Percentiles rank a stretch among this genome's conserved stretches.
These are phyloP conservation scores for Lentinus tigrinus DNA, from an alignment of 768 basidiomycete species.

Conservation along the genomic window DNA sequence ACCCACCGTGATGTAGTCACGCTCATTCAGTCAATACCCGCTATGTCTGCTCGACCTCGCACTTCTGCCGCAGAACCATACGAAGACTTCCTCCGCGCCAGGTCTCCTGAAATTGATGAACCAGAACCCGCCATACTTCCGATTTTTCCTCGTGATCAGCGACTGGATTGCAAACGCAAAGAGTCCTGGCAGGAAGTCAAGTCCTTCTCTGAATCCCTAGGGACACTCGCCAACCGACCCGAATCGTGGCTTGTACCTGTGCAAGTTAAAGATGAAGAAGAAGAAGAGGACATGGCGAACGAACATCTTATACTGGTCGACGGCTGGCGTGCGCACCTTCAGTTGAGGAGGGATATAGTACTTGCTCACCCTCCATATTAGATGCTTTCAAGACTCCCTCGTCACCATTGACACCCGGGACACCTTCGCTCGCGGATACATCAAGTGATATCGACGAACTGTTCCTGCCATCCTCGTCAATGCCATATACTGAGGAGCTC, in stretches of 20 bases:
- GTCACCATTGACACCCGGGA: conserved; percentile 20
- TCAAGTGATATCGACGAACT: conserved; percentile 54
- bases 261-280: conserved; percentile 34
- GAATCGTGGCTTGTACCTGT: conserved; percentile 24
- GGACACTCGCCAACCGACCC: conserved; percentile 27
- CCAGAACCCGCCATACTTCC: conserved; percentile 38
- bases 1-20: conserved; percentile 24
- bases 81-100: conserved; percentile 30
- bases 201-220: background rate
- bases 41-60: background rate
- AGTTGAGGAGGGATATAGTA: background rate
- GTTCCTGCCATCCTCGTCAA: conserved; percentile 46
- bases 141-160: conserved; percentile 43
- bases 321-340: conserved; percentile 55
- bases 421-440: conserved; percentile 38
- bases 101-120: conserved; percentile 27
- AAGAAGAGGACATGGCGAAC: conserved; percentile 43
- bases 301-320: conserved; percentile 58
- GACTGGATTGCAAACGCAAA: conserved; percentile 11
- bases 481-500: background rate
- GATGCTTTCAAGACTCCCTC: conserved; percentile 20
- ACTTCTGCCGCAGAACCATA: conserved; percentile 3
- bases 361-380: background rate
- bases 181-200: background rate
- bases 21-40: conserved; percentile 29